Evolutionary conservation across 495 filamentous ascomycete genomes (phyloP).

Genomic region (Staphylotrichum longicolle): DNA sequence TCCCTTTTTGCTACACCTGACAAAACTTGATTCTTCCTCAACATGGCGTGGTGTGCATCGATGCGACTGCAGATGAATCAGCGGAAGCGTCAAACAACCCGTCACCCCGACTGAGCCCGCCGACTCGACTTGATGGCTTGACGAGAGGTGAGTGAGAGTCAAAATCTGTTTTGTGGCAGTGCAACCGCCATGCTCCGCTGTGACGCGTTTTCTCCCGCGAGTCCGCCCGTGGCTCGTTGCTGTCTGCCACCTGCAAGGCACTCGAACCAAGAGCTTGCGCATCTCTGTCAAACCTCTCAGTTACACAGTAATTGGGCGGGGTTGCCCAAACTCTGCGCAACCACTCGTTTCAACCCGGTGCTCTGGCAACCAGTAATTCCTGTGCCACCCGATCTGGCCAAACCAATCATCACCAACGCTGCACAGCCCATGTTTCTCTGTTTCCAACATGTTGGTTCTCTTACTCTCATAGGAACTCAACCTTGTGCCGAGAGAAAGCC

Average conservation of each 20-base stretch:
- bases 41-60: no score
- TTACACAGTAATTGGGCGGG: neutral
- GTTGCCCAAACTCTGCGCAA: neutral
- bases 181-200: neutral
- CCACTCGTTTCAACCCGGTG: slow-evolving; percentile 5
- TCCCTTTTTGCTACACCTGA: no score
- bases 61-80: no score
- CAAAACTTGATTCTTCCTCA: no score
- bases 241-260: neutral
- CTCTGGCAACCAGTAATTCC: slow-evolving; percentile 12
- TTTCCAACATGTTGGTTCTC: neutral
- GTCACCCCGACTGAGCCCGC: no score
- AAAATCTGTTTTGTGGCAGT: neutral
- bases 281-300: neutral
- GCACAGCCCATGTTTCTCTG: neutral
- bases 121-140: no score
- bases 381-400: neutral
- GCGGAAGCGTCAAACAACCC: no score
- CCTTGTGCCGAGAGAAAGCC: no score
- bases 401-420: slow-evolving; percentile 3
- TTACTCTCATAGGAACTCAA: no score
- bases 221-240: slow-evolving; percentile 1
- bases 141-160: neutral
- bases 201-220: neutral
- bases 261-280: neutral